These are phyloP conservation scores for Arabidopsis suecica DNA, from an alignment of 345 rosid species.

Conservation along the genomic window DNA sequence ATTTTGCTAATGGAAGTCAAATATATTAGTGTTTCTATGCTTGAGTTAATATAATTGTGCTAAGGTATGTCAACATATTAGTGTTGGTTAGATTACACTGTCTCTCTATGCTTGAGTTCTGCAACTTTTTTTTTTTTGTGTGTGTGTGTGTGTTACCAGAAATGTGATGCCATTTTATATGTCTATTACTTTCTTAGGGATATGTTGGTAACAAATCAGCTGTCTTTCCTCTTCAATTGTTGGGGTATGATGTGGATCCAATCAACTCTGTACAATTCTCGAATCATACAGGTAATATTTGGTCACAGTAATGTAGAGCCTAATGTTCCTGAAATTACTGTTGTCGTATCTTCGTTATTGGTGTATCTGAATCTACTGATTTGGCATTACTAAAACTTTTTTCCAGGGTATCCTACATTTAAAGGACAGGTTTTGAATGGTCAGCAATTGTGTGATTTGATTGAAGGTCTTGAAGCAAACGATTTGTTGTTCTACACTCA, in stretches of 20 bases:
- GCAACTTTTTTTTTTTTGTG: neutral
- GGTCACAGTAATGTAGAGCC: slow-evolving; percentile 48
- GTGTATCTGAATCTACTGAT: slow-evolving; percentile 14
- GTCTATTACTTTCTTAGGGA: slow-evolving; percentile 54
- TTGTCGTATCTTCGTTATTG: slow-evolving; percentile 30
- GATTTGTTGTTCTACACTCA: slow-evolving; percentile 85
- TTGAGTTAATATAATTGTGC: neutral
- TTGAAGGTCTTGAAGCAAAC: slow-evolving; percentile 93
- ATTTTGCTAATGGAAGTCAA: neutral
- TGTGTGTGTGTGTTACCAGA: neutral
- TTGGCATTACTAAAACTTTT: slow-evolving; percentile 31
- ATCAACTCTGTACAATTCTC: slow-evolving; percentile 98
- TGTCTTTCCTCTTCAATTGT: slow-evolving; percentile 89
- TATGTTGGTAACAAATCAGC: slow-evolving; percentile 99
- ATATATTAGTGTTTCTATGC: neutral
- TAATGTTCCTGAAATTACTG: slow-evolving; percentile 41
- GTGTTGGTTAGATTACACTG: neutral
- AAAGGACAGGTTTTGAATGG: slow-evolving; percentile 98
- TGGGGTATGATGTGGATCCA: slow-evolving; percentile 98
- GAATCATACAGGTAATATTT: slow-evolving; percentile 88
- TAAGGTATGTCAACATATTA: no score
- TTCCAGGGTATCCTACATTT: slow-evolving; percentile 87
- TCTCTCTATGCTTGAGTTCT: neutral
- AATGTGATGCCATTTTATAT: neutral
- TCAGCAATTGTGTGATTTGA: slow-evolving; percentile 77